These are phyloP conservation scores for Fraxinus anomala DNA, from an alignment of 257 asterid species.

Conservation along the genomic window DNA sequence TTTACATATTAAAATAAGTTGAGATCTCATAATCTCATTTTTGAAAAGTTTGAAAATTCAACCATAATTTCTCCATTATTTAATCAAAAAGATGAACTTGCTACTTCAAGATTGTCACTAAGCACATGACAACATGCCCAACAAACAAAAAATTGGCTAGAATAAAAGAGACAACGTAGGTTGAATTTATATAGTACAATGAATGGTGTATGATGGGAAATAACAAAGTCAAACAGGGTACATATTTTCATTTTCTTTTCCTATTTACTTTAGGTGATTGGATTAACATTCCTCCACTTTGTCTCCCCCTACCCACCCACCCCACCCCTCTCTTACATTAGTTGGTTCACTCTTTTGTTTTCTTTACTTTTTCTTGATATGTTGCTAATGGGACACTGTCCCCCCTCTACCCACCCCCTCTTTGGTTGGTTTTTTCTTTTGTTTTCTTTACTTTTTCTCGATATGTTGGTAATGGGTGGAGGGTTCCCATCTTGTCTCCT, in stretches of 20 bases:
- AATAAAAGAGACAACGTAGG: slow-evolving; percentile 47
- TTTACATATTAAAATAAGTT: no score
- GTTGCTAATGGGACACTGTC: slow-evolving; percentile 52
- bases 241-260: slow-evolving; percentile 10
- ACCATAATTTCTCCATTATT: no score
- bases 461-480: slow-evolving; percentile 37
- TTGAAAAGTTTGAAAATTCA: no score
- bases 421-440: slow-evolving; percentile 1
- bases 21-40: no score
- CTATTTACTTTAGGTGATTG: slow-evolving; percentile 51
- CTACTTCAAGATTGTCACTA: background rate
- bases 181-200: slow-evolving; percentile 39
- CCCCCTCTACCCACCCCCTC: slow-evolving; percentile 24
- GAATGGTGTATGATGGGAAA: slow-evolving; percentile 54
- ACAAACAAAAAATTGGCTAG: slow-evolving; percentile 35
- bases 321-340: background rate
- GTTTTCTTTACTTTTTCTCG: slow-evolving; percentile 9
- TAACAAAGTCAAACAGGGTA: slow-evolving; percentile 50
- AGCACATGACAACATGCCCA: slow-evolving; percentile 8
- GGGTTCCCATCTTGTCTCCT: slow-evolving; percentile 46
- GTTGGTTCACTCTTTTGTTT: background rate
- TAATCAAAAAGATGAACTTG: background rate
- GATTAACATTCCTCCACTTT: slow-evolving; percentile 81
- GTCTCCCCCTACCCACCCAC: slow-evolving; percentile 39
- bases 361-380: background rate